Conservation (phyloP, 768 basidiomycete genomes). For the Lentinula raphanica region DNA sequence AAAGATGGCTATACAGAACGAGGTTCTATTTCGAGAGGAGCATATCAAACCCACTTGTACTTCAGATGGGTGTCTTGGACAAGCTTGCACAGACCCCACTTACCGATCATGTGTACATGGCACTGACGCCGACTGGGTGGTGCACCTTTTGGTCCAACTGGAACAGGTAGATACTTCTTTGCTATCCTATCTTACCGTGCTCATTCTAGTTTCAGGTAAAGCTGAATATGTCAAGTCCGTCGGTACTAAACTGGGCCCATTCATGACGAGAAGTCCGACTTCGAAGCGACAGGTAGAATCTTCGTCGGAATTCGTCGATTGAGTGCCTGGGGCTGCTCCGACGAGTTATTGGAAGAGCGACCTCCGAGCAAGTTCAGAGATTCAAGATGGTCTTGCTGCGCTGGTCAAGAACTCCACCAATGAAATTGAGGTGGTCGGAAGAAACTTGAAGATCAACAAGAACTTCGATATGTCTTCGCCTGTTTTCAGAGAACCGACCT, state of each 20-base stretch:
- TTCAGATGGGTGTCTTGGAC: conserved; percentile 94
- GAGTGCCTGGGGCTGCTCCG: conserved; percentile 98
- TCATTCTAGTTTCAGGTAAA: conserved; percentile 56
- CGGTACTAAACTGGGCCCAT: conserved; percentile 93
- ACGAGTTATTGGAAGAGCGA: conserved; percentile 96
- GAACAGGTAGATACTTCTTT: conserved; percentile 61
- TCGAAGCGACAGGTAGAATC: conserved; percentile 99
- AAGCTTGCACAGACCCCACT: conserved; percentile 96
- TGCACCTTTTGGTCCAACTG: conserved; percentile 98
- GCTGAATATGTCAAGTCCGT: conserved; percentile 99
- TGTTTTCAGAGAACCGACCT: conserved; percentile 1
- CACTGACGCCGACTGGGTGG: conserved; percentile 95
- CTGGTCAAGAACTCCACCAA: conserved; percentile 77
- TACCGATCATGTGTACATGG: conserved; percentile 95
- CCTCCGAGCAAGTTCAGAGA: conserved; percentile 99
- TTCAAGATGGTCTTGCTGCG: conserved; percentile 90
- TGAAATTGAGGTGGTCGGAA: conserved; percentile 95
- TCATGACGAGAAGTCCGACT: conserved; percentile 99
- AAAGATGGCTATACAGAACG: conserved; percentile 93
- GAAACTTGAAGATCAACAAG: conserved; percentile 86
- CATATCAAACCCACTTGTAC: conserved; percentile 76
- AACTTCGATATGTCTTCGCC: conserved; percentile 70
- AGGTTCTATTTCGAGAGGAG: conserved; percentile 85
- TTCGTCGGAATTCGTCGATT: conserved; percentile 99
- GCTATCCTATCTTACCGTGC: conserved; percentile 5